Conservation (phyloP, 1,284 basidiomycete species). For the Cryptococcus sp. region DNA sequence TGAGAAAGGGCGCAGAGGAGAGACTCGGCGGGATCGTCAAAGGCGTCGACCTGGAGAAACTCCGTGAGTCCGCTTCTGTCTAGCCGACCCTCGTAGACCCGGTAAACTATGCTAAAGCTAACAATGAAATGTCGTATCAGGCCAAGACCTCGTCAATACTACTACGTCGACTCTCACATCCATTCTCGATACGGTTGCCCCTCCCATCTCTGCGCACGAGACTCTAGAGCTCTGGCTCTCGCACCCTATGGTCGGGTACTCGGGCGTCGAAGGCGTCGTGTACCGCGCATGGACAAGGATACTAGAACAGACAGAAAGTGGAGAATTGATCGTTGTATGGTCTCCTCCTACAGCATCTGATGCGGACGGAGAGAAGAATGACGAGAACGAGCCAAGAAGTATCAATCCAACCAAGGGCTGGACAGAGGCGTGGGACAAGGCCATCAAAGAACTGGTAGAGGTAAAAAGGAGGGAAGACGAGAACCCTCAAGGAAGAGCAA, state of each 20-base stretch:
- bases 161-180: conserved; percentile 84
- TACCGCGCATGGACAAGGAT: conserved; percentile 75
- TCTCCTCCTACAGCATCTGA: conserved; percentile 60
- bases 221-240: conserved; percentile 93
- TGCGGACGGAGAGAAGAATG: conserved; percentile 53
- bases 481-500: conserved; percentile 35
- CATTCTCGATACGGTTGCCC: conserved; percentile 92
- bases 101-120: not conserved
- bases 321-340: conserved; percentile 83
- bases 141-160: conserved; percentile 80
- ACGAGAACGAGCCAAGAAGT: conserved; percentile 41
- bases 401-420: conserved; percentile 81
- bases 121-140: conserved; percentile 53
- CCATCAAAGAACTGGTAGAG: conserved; percentile 56
- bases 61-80: conserved; percentile 57
- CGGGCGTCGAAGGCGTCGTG: conserved; percentile 92
- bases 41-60: conserved; percentile 79
- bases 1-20: conserved; percentile 58
- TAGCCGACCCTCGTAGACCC: not conserved
- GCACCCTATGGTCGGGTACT: conserved; percentile 96
- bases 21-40: conserved; percentile 62
- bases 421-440: conserved; percentile 75
- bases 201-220: conserved; percentile 96
- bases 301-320: conserved; percentile 90
- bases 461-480: conserved; percentile 39